Evolutionary conservation across 2,329 filamentous ascomycete species (phyloP).

Genomic region (Biscogniauxia sp.): DNA sequence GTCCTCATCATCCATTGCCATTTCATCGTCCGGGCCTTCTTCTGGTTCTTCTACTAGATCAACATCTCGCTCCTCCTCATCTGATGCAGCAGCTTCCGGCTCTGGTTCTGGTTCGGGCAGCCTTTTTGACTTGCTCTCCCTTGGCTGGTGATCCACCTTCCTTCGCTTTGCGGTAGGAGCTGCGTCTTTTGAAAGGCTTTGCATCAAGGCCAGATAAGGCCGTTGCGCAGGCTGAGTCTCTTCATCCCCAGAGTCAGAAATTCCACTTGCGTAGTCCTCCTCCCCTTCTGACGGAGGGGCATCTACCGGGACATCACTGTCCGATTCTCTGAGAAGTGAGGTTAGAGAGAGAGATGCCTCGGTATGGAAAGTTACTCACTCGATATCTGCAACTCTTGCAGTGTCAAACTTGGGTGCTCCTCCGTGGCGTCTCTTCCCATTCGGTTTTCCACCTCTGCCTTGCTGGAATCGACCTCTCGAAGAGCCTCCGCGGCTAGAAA

Average conservation of each 20-base stretch:
- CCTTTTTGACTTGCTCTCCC: constrained; percentile 15
- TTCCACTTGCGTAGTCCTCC: constrained; percentile 41
- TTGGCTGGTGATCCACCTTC: constrained; percentile 46
- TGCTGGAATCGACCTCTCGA: constrained; percentile 22
- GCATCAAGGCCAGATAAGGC: constrained; percentile 58
- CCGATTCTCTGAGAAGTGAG: constrained; percentile 29
- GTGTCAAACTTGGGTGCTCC: constrained; percentile 42
- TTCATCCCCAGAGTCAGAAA: constrained; percentile 47
- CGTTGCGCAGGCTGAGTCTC: constrained; percentile 36
- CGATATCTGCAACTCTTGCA: constrained; percentile 44
- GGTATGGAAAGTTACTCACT: no score
- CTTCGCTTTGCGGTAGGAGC: constrained; percentile 53
- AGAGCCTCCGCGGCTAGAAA: constrained; percentile 22
- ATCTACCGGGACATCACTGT: constrained; percentile 35
- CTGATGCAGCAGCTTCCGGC: constrained; percentile 26
- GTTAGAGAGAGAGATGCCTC: neutral
- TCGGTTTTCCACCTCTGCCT: constrained; percentile 25
- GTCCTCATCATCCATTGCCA: constrained; percentile 35
- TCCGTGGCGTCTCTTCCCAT: constrained; percentile 29
- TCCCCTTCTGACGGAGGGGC: constrained; percentile 44
- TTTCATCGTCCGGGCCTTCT: constrained; percentile 40
- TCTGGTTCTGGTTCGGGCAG: constrained; percentile 27
- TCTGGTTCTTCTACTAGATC: constrained; percentile 50
- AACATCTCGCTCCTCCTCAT: constrained; percentile 37
- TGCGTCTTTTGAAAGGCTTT: constrained; percentile 50